phyloP scores from a whole-genome alignment of 345 rosid genomes.

The Boechera retrofracta region DNA sequence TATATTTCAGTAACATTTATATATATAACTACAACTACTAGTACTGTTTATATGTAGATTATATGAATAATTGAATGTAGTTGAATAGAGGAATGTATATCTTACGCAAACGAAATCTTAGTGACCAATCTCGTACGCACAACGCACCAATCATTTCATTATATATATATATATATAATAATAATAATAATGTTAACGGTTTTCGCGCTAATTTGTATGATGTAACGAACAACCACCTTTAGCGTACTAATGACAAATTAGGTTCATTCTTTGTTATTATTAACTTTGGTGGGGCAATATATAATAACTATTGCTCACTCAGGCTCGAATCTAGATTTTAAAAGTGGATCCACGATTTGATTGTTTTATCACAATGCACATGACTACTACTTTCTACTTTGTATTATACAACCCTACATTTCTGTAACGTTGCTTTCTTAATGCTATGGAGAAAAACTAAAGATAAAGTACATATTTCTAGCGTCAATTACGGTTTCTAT shows the following conservation, averaged over 20 bases:
- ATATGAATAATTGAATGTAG: constrained; percentile 9
- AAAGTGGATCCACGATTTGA: constrained; percentile 35
- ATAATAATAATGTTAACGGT: constrained; percentile 26
- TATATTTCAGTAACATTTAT: neutral
- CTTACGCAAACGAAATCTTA: constrained; percentile 18
- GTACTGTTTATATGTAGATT: constrained; percentile 5
- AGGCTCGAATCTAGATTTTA: neutral
- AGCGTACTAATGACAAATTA: constrained; percentile 22
- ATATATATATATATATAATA: no score
- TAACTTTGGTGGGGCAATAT: constrained; percentile 23
- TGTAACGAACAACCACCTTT: constrained; percentile 36
- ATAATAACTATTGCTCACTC: constrained; percentile 13
- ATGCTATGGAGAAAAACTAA: neutral
- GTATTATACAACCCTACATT: constrained; percentile 41
- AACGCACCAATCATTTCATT: constrained; percentile 33
- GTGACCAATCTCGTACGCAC: constrained; percentile 34
- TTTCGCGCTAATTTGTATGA: constrained; percentile 38
- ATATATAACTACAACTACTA: neutral
- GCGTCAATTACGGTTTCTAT: constrained; percentile 46
- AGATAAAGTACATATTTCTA: constrained; percentile 25
- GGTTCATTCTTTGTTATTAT: neutral
- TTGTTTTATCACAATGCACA: constrained; percentile 37
- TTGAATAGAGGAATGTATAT: neutral
- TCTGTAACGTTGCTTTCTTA: constrained; percentile 31
- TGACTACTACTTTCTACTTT: constrained; percentile 31